phyloP scores from a whole-genome alignment of 208 protist genomes.

The Trypanosoma cruzi region DNA sequence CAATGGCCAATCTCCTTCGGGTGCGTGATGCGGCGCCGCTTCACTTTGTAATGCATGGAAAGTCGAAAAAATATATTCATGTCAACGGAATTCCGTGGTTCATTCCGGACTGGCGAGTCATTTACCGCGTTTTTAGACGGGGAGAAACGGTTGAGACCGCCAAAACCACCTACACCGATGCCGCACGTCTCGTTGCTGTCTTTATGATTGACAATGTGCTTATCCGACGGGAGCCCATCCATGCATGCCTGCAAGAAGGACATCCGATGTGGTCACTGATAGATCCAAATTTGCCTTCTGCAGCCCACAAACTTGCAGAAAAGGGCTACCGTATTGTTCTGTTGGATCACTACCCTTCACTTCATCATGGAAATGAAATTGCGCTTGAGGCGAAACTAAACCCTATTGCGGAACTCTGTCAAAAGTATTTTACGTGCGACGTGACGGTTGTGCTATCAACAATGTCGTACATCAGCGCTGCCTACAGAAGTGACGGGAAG shows the following conservation, averaged over 20 bases:
- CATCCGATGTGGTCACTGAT: slow-evolving; percentile 9
- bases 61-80: slow-evolving; percentile 15
- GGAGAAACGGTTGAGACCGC: slow-evolving; percentile 11
- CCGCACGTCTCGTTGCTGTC: slow-evolving; percentile 58
- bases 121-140: slow-evolving; percentile 70
- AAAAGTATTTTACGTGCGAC: slow-evolving; percentile 30
- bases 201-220: slow-evolving; percentile 77
- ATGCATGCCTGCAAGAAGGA: slow-evolving; percentile 14
- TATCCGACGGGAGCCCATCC: slow-evolving; percentile 13
- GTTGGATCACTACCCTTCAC: slow-evolving; percentile 74
- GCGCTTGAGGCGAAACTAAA: slow-evolving; percentile 40
- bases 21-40: slow-evolving; percentile 48
- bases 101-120: slow-evolving; percentile 58
- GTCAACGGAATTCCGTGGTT: slow-evolving; percentile 47
- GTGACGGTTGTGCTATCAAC: slow-evolving; percentile 77
- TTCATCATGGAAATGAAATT: slow-evolving; percentile 73
- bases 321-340: slow-evolving; percentile 78
- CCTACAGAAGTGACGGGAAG: slow-evolving; percentile 30
- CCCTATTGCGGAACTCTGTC: slow-evolving; percentile 47
- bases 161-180: slow-evolving; percentile 49
- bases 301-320: slow-evolving; percentile 39
- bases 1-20: slow-evolving; percentile 39
- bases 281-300: slow-evolving; percentile 21
- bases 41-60: slow-evolving; percentile 41
- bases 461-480: slow-evolving; percentile 70